Evolutionary conservation across 305 asterid species (phyloP), one percentile per base, ranked within the genome.

Genomic region (Caryopteris hybrid): DNA sequence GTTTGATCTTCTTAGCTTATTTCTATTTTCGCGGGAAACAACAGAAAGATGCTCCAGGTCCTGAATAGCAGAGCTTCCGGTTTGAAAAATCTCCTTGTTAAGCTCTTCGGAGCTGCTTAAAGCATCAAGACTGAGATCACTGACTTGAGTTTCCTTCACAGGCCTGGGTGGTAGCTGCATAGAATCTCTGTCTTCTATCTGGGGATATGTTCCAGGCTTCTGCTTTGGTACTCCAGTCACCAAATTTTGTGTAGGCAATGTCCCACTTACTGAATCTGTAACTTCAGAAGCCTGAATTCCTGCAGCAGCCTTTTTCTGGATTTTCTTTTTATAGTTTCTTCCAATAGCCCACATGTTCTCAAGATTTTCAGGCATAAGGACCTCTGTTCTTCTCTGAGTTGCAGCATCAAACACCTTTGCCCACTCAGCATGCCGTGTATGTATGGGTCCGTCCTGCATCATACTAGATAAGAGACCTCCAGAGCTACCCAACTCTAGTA

Each of bases 331-430:
- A 72, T 94, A 91, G 75, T 95, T 89, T 86, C 98, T 84, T 76
- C 99, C 99, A 39, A 85, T 91, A 13, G 97, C 57, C 99, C 99
- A 95, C 97, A 95, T 88, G 82, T 95, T 91, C 71, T 95, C 99
- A 71, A 91, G 98, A 82, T 95, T 89, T 83, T 95, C 99, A 54
- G 99, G 99, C 87, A 66, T 88, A 66, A 95, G 90, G 74, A 95
- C 99, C 83, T 95, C 99, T 48, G 93, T 88, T 85, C 99, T 91
- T 85, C 98, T 86, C 85, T 91, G 98, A 57, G 90, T 88, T 60
- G 96, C 96, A 64, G 98, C 98, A 61, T 95, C 98, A 69, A 89
- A 84, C 58, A 57, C 83, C 75, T 88, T 87, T 18, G 96, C 99
- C 99, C 99, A 95, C 58, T 88, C 96, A 71, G 88, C 91, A 62